Conservation (phyloP, 805 yeast genomes). For the Saccharomycopsis lassenensis region DNA sequence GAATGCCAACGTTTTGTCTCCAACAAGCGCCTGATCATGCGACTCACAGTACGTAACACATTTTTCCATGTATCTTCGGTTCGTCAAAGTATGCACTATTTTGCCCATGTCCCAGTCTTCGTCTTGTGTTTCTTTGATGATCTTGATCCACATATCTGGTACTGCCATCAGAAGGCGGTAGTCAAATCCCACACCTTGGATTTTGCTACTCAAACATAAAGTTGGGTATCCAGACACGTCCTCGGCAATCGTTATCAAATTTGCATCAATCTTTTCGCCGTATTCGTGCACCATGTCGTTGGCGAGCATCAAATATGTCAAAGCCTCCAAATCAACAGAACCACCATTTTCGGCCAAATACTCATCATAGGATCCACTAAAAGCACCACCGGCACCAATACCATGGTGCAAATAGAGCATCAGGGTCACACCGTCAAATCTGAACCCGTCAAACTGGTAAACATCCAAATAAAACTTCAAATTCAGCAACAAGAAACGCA, state of each 20-base stretch:
- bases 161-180: conserved; percentile 93
- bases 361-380: conserved; percentile 88
- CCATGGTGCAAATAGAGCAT: conserved; percentile 94
- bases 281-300: conserved; percentile 59
- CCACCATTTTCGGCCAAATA: conserved; percentile 64
- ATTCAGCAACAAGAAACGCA: conserved; percentile 76
- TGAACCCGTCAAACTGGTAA: conserved; percentile 84
- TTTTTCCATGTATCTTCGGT: conserved; percentile 78
- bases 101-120: conserved; percentile 87
- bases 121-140: conserved; percentile 71
- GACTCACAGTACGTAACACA: conserved; percentile 91
- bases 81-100: conserved; percentile 72
- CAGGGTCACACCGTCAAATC: conserved; percentile 94
- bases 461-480: conserved; percentile 75
- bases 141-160: conserved; percentile 98
- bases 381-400: conserved; percentile 67
- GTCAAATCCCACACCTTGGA: conserved; percentile 91
- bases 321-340: conserved; percentile 78
- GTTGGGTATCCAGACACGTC: conserved; percentile 98
- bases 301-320: conserved; percentile 83
- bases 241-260: conserved; percentile 78
- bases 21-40: conserved; percentile 96
- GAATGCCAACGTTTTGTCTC: conserved; percentile 91
- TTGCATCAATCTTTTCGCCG: conserved; percentile 26
- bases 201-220: conserved; percentile 56